phyloP scores from a whole-genome alignment of 2,329 filamentous ascomycete species.

The Cladosporium sp. region DNA sequence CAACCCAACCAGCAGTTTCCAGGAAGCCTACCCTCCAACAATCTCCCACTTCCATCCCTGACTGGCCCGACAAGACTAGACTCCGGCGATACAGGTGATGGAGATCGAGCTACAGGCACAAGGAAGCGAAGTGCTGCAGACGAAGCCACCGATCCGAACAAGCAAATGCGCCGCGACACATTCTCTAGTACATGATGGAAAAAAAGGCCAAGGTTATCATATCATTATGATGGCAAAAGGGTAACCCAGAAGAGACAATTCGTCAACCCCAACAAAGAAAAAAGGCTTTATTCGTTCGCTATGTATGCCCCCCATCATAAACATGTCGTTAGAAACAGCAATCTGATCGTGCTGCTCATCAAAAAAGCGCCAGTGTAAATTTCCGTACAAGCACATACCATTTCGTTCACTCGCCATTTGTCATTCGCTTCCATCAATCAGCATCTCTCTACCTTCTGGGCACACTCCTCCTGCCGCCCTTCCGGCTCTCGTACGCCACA shows the following conservation, averaged over 20 bases:
- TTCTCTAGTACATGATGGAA: neutral
- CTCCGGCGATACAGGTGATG: neutral
- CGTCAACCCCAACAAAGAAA: neutral
- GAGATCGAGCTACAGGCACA: neutral
- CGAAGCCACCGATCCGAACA: neutral
- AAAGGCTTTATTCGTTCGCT: neutral
- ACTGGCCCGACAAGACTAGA: neutral
- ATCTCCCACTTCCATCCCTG: neutral
- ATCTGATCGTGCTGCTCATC: neutral
- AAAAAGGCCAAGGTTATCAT: neutral
- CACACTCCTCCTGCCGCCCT: slow-evolving; percentile 17
- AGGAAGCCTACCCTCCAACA: neutral
- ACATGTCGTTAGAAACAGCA: slow-evolving; percentile 8
- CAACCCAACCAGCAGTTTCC: neutral
- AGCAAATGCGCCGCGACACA: neutral
- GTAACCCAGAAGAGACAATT: neutral
- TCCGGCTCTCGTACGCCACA: slow-evolving; percentile 12
- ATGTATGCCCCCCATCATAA: slow-evolving; percentile 8
- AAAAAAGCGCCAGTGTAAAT: neutral
- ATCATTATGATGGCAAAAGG: neutral
- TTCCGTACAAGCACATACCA: slow-evolving; percentile 16
- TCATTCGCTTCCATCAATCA: neutral
- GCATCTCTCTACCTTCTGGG: slow-evolving; percentile 7
- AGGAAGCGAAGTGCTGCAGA: neutral
- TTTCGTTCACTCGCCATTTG: neutral